Base-by-base conservation (phyloP, 2,329 filamentous ascomycete genomes). In the Trichoderma atrobrunneum region DNA sequence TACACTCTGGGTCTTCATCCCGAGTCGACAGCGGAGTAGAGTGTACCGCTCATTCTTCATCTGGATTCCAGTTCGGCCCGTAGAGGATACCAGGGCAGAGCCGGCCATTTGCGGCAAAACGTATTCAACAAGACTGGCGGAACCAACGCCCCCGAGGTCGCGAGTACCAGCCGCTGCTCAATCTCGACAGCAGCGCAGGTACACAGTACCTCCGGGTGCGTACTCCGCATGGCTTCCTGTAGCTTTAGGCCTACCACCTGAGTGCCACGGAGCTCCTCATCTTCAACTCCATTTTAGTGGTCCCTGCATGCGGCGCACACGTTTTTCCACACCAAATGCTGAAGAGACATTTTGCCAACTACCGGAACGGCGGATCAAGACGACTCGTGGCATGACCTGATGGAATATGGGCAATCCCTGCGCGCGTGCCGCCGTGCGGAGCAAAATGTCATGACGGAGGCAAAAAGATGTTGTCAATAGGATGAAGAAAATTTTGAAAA, bases 301-400 rank as follows among this genome's bases (percentile, higher is more conserved):
- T 69, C 66, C 66, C 66, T 69, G 66, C 66, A 69, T 69, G 64
- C 51, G 34, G 32, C 32, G 56, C 36, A 69, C 66, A 60, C 66
- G 66, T 61, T 60, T 68, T 34, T 60, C n/a, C 36, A 51, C 66
- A 48, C 56, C 54, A 61, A 60, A 48, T 14, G 57, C 30, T 24
- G 54, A n/a, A 59, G 65, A 68, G 65, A 68, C 66, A 60, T 57
- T 57, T 28, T 30, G 64, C 56, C 28, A 36, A 61, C 56, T 61
- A 48, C 66, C 54, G 56, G 66, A 60, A 34, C 14, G 66, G 56
- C 56, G 66, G 66, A 69, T 69, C 66, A 34, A 32, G 64, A 43
- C 64, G 64, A 67, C 64, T 67, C 64, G 64, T 67, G 64, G 66
- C 66, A 61, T 51, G 56, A 32, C 56, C 30, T 34, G 66, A 34